Evolutionary conservation across 352 stramenopile species (phyloP).

Genomic region (Globisporangium perplexum): DNA sequence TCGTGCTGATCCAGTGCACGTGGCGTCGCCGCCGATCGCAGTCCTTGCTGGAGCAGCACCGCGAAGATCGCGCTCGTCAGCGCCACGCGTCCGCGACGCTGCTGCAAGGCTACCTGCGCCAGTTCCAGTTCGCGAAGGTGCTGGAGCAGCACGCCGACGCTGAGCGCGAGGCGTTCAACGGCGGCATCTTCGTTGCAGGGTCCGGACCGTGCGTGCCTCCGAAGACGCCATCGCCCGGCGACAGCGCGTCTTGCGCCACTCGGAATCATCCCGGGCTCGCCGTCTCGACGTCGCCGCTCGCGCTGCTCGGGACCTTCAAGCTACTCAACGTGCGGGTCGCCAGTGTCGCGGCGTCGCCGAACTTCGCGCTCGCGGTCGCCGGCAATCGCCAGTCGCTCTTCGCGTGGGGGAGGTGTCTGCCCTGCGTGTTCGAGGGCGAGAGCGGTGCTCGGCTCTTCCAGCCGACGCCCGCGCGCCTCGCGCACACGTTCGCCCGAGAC

Average conservation of each 20-base stretch:
- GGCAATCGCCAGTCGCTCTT: conserved; percentile 41
- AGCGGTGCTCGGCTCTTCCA: conserved; percentile 9
- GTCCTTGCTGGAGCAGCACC: conserved; percentile 18
- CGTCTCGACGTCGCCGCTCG: conserved; percentile 14
- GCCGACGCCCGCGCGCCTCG: conserved; percentile 20
- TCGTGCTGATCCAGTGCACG: conserved; percentile 54
- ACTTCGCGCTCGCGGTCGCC: conserved; percentile 37
- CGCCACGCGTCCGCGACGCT: conserved; percentile 38
- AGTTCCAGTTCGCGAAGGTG: conserved; percentile 35
- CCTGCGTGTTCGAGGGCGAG: conserved; percentile 23
- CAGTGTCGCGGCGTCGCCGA: conserved; percentile 30
- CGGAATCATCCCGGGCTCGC: conserved; percentile 4
- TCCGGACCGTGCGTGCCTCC: conserved; percentile 28
- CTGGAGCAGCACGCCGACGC: conserved; percentile 47
- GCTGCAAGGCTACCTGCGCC: conserved; percentile 50
- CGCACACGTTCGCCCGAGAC: conserved; percentile 17
- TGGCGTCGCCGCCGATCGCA: conserved; percentile 51
- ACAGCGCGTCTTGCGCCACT: neutral
- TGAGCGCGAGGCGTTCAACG: conserved; percentile 49
- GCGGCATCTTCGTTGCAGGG: conserved; percentile 44
- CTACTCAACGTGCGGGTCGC: conserved; percentile 28
- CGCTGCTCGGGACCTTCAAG: conserved; percentile 44
- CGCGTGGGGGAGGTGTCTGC: conserved; percentile 47
- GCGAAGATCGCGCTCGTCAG: conserved; percentile 19
- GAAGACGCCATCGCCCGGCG: neutral